Conservation (phyloP, 2,329 filamentous ascomycete species). For the Ampelomyces quisqualis region DNA sequence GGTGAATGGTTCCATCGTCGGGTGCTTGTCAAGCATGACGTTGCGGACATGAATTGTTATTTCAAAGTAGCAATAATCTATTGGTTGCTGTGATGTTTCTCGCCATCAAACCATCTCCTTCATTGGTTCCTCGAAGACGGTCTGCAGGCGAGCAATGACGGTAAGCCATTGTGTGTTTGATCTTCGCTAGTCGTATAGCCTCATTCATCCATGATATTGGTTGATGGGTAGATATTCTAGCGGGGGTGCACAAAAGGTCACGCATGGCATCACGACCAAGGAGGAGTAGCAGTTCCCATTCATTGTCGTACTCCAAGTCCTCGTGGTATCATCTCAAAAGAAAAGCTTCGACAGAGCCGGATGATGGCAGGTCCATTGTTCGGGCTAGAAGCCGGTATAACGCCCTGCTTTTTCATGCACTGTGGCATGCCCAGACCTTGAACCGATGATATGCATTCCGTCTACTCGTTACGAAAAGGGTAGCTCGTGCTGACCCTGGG, state of each 20-base stretch:
- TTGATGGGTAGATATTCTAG: conserved; percentile 88
- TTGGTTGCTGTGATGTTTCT: conserved; percentile 70
- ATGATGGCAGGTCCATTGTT: conserved; percentile 41
- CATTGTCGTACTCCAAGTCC: conserved; percentile 24
- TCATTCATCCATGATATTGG: conserved; percentile 68
- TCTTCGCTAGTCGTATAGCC: conserved; percentile 97
- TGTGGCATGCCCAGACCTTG: conserved; percentile 37
- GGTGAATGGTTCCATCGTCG: too few species aligned
- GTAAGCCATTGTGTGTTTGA: conserved; percentile 57
- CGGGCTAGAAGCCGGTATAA: conserved; percentile 42
- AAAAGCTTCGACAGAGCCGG: conserved; percentile 36
- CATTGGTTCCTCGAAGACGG: conserved; percentile 65
- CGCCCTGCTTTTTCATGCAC: conserved; percentile 42
- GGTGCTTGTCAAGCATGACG: too few species aligned
- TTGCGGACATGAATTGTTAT: not conserved
- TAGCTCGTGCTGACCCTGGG: conserved; percentile 36
- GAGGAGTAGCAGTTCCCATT: conserved; percentile 30
- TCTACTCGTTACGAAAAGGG: conserved; percentile 40
- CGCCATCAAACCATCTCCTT: conserved; percentile 80
- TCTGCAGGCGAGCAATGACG: conserved; percentile 74
- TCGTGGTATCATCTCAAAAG: conserved; percentile 38
- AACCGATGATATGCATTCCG: conserved; percentile 44
- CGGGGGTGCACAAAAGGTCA: conserved; percentile 47
- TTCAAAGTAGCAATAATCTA: too few species aligned
- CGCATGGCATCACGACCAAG: conserved; percentile 21